A percentile compares a stretch with the other conserved stretches of the same genome.
phyloP scores from a whole-genome alignment of 192 early-diverging fungal species.

The Gamsiella multidivaricata region DNA sequence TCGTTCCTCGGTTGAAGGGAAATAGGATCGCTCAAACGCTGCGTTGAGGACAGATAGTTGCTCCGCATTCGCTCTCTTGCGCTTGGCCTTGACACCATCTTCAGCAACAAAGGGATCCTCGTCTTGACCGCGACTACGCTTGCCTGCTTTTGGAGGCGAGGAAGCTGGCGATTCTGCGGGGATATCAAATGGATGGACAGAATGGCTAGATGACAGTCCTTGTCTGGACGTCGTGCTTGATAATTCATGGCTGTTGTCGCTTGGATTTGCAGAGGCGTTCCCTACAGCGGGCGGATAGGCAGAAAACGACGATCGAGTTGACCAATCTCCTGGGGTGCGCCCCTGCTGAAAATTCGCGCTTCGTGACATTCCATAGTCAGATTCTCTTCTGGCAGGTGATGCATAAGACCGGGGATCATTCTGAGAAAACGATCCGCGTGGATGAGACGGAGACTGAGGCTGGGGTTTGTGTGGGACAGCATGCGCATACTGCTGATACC shows the following conservation, averaged over 20 bases:
- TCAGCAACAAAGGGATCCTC: constrained; percentile 35
- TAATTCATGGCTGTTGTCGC: neutral
- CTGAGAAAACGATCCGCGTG: constrained; percentile 14
- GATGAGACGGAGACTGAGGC: neutral
- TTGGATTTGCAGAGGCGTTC: no score
- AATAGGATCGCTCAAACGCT: constrained; percentile 81
- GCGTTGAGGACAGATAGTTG: constrained; percentile 81
- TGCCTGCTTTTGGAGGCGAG: constrained; percentile 6
- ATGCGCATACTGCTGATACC: constrained; percentile 49
- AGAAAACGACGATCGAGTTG: constrained; percentile 3
- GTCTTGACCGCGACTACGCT: constrained; percentile 29
- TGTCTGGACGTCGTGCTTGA: neutral
- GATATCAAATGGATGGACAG: constrained; percentile 45
- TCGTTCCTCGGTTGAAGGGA: constrained; percentile 87
- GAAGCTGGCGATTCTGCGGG: constrained; percentile 1
- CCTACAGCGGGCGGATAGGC: neutral
- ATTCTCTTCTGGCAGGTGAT: constrained; percentile 9
- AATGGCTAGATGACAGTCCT: constrained; percentile 11
- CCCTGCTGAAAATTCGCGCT: neutral
- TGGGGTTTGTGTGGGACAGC: constrained; percentile 22
- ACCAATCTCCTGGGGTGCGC: constrained; percentile 3
- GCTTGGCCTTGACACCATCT: constrained; percentile 71
- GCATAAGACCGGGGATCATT: neutral
- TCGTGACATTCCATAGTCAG: constrained; percentile 7
- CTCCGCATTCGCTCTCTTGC: constrained; percentile 82